Evolutionary conservation across 2,329 filamentous ascomycete genomes (phyloP).

Genomic region (Aspergillus candidus): DNA sequence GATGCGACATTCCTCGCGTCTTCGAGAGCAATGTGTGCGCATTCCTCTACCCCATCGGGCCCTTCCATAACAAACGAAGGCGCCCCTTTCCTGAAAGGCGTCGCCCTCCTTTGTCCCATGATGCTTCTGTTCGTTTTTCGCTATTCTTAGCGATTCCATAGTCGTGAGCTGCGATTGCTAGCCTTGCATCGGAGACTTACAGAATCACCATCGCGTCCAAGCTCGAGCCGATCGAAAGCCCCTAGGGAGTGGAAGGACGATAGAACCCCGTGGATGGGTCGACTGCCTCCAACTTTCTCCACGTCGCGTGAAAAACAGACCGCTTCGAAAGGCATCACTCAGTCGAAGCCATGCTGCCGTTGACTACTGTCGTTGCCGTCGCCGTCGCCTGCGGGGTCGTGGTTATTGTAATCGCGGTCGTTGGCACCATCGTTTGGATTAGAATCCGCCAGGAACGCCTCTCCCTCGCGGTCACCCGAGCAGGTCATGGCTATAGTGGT

Average conservation of each 20-base stretch:
- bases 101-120: constrained; percentile 1
- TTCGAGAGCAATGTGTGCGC: constrained; percentile 22
- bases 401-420: constrained; percentile 28
- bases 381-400: constrained; percentile 29
- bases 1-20: constrained; percentile 26
- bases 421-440: constrained; percentile 30
- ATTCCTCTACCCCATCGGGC: constrained; percentile 21
- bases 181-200: constrained; percentile 4
- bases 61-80: constrained; percentile 28
- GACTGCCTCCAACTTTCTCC: not conserved
- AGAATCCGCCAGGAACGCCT: constrained; percentile 30
- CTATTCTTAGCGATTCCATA: constrained; percentile 3
- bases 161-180: constrained; percentile 6
- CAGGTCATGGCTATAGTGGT: constrained; percentile 12
- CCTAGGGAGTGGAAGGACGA: not conserved
- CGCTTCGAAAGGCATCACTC: not conserved
- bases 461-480: constrained; percentile 20
- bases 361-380: constrained; percentile 30
- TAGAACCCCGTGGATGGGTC: not conserved
- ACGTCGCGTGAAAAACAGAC: not conserved
- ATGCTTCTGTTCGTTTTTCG: constrained; percentile 9
- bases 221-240: not conserved
- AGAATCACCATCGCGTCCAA: not conserved
- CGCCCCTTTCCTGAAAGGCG: constrained; percentile 10
- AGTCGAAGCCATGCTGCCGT: constrained; percentile 25